These are phyloP conservation scores for Phoma sp. DNA, from an alignment of 2,329 filamentous ascomycete species.

Conservation along the genomic window DNA sequence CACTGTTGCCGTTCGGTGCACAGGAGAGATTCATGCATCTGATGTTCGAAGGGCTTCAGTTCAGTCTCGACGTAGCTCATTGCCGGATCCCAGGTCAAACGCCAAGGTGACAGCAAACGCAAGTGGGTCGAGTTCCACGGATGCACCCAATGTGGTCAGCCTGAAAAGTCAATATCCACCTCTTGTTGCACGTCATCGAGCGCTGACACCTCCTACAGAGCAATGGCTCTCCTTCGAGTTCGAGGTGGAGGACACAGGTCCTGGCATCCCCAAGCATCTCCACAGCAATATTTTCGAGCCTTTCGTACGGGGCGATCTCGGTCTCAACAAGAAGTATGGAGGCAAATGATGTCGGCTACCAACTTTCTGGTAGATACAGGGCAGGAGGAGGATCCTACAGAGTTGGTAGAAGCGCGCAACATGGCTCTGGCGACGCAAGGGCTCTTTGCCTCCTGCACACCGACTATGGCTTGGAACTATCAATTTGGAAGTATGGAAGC, in stretches of 20 bases:
- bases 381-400: no score
- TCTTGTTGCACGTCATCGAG: constrained; percentile 45
- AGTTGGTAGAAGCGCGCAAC: constrained; percentile 18
- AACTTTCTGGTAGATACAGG: constrained; percentile 22
- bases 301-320: constrained; percentile 91
- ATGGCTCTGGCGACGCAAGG: constrained; percentile 20
- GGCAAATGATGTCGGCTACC: constrained; percentile 60
- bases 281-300: constrained; percentile 89
- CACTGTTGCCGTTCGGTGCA: constrained; percentile 76
- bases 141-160: constrained; percentile 36
- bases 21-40: constrained; percentile 62
- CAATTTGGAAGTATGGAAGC: constrained; percentile 24
- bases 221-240: constrained; percentile 82
- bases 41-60: constrained; percentile 56
- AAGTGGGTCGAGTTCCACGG: constrained; percentile 45
- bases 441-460: constrained; percentile 17
- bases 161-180: constrained; percentile 50
- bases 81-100: constrained; percentile 44
- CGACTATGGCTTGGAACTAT: constrained; percentile 25
- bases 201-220: constrained; percentile 62
- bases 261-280: constrained; percentile 80
- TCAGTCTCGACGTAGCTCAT: constrained; percentile 52
- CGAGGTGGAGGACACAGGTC: constrained; percentile 86
- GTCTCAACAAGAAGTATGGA: constrained; percentile 87
- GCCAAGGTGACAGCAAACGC: no score